Percentiles rank a stretch among this genome's conserved stretches.
These are phyloP conservation scores for Aspergillus brunneoviolaceus DNA, from an alignment of 2,329 filamentous ascomycete genomes.

Conservation along the genomic window DNA sequence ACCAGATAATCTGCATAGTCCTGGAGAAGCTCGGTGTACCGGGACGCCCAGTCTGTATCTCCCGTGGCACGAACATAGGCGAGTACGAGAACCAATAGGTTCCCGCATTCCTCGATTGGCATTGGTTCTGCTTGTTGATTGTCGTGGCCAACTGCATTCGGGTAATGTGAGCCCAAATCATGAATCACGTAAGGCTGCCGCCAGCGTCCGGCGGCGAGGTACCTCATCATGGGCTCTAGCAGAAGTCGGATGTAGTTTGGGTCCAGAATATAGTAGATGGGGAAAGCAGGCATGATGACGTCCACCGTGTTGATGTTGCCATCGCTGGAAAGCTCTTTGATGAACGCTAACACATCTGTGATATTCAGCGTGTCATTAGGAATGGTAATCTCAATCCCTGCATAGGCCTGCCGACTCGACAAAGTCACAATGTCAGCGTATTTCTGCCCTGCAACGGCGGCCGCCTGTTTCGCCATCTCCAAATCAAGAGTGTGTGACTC, in stretches of 20 bases:
- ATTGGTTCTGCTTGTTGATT: constrained; percentile 42
- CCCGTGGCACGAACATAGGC: constrained; percentile 42
- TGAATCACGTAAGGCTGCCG: constrained; percentile 41
- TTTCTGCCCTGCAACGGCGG: constrained; percentile 35
- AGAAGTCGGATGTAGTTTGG: constrained; percentile 46
- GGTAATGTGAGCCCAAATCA: constrained; percentile 44
- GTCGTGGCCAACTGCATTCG: constrained; percentile 43
- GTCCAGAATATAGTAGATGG: constrained; percentile 45
- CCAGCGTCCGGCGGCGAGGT: constrained; percentile 43
- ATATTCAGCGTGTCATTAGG: constrained; percentile 34
- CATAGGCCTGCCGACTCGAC: constrained; percentile 44
- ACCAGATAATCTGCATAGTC: constrained; percentile 46
- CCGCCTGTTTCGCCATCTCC: constrained; percentile 30
- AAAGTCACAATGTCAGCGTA: constrained; percentile 45
- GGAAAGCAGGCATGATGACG: constrained; percentile 45
- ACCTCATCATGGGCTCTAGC: constrained; percentile 45
- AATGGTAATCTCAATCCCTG: constrained; percentile 43
- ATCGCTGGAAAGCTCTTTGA: constrained; percentile 47
- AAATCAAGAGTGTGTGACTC: constrained; percentile 37
- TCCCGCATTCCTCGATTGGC: constrained; percentile 45
- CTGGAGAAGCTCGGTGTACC: constrained; percentile 37
- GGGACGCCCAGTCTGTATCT: constrained; percentile 36
- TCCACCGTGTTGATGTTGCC: constrained; percentile 48
- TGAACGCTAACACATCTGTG: constrained; percentile 36
- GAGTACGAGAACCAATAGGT: constrained; percentile 40